Base-by-base conservation (phyloP, 345 rosid species). In the Eucalyptus cladocalyx region DNA sequence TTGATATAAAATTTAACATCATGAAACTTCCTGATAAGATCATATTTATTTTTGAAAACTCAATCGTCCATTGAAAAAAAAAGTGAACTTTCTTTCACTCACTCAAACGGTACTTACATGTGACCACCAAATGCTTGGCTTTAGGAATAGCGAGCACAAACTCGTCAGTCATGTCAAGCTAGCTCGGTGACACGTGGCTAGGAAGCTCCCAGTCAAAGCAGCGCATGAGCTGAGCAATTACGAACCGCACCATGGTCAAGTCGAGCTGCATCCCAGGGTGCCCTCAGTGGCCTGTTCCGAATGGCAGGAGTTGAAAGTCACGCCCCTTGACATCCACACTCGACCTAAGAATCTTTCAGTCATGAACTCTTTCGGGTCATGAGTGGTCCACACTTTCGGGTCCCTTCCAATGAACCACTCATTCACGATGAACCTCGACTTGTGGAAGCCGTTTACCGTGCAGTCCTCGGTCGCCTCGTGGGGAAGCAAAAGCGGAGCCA, bases 171-270 rank as follows among this genome's bases (percentile, higher is more conserved):
- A 94, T 93, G 87, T 94, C 93, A 87, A 93, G 54, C 4, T 93
- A 92, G 5, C 6, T 45, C 0, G 89, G 89, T 60, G 45, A 50
- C 92, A 91, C 83, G 21, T 47, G 87, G 19, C 90, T 47, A 1
- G 94, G 96, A 5, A 94, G 92, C 72, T 93, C 90, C 95, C 93
- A 95, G 58, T 91, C 91, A 81, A 94, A 94, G 92, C 95, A 93
- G 90, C 93, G 94, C 42, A 91, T 90, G 42, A 94, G 62, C 18
- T 93, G 94, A 1, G 94, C 95, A 24, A 91, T n/a, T 62, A 90
- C 87, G 13, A 86, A 90, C 4, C 62, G 89, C 45, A 93, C 93
- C 42, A 91, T 6, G 2, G 87, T 91, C 21, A 91, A 88, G 37
- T 90, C 94, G n/a, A 94, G 67, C 21, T 91, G 94, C 87, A 93